Evolutionary conservation across 495 filamentous ascomycete species (phyloP).

Genomic region (Sporormia fimetaria): DNA sequence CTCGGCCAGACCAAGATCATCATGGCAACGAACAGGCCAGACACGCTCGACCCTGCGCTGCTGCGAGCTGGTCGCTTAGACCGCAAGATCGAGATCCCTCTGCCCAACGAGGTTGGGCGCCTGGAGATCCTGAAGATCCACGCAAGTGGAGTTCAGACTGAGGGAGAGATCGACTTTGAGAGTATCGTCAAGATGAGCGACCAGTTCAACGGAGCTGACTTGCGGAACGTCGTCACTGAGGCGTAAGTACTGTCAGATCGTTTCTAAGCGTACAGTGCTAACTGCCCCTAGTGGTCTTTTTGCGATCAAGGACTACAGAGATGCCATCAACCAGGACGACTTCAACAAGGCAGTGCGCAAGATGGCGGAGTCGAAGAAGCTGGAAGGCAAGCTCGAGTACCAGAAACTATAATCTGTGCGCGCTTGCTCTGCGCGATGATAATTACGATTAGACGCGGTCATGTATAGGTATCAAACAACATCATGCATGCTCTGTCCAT

Average conservation of each 20-base stretch:
- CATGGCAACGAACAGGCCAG: slow-evolving; percentile 98
- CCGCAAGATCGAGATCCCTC: slow-evolving; percentile 95
- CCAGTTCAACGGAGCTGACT: slow-evolving; percentile 91
- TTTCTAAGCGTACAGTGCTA: slow-evolving; percentile 2
- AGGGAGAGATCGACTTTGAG: slow-evolving; percentile 98
- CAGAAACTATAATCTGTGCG: slow-evolving; percentile 63
- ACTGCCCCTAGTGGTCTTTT: slow-evolving; percentile 61
- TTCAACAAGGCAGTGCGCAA: slow-evolving; percentile 98
- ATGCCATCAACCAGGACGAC: slow-evolving; percentile 93
- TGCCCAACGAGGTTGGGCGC: slow-evolving; percentile 97
- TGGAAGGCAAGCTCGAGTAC: slow-evolving; percentile 96
- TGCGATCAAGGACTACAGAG: slow-evolving; percentile 93
- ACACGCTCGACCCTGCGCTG: slow-evolving; percentile 92
- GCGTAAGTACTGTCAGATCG: slow-evolving; percentile 51
- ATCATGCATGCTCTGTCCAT: not conserved
- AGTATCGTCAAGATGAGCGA: slow-evolving; percentile 99
- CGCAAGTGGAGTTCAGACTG: slow-evolving; percentile 67
- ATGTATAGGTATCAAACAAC: not conserved
- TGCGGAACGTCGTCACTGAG: slow-evolving; percentile 97
- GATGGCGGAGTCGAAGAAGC: slow-evolving; percentile 92
- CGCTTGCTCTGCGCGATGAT: not conserved
- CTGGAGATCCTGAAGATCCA: slow-evolving; percentile 99
- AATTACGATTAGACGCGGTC: too few relatives aligned
- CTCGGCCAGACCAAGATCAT: slow-evolving; percentile 99
- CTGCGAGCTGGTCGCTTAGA: slow-evolving; percentile 89